Evolutionary conservation across 106 monocot genomes (phyloP).

Genomic region (Narthecium ossifragum): DNA sequence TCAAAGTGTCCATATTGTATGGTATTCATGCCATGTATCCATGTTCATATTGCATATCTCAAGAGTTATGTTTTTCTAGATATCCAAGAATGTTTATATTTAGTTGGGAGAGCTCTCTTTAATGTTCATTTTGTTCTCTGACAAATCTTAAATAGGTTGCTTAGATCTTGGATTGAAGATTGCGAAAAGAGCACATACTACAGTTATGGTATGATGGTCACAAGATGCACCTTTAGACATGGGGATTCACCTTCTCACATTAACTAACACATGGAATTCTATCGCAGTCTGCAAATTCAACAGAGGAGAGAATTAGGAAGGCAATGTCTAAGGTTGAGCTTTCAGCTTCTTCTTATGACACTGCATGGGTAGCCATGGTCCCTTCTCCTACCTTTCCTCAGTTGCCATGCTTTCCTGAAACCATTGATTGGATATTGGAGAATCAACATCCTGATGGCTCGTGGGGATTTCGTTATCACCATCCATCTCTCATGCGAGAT

Average conservation of each 20-base stretch:
- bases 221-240: background rate
- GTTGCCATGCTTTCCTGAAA: conserved; percentile 77
- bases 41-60: too few relatives aligned
- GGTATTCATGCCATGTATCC: too few relatives aligned
- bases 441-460: conserved; percentile 81
- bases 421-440: conserved; percentile 75
- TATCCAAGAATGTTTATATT: background rate
- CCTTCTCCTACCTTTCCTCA: conserved; percentile 36
- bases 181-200: background rate
- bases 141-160: background rate
- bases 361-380: conserved; percentile 96
- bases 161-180: conserved; percentile 1
- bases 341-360: conserved; percentile 68
- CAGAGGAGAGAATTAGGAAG: conserved; percentile 39
- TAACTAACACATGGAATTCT: background rate
- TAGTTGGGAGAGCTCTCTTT: background rate
- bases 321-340: conserved; percentile 31
- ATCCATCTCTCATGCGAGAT: conserved; percentile 42
- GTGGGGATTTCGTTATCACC: conserved; percentile 38
- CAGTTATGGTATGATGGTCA: background rate
- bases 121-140: background rate
- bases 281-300: conserved; percentile 20
- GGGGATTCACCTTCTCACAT: background rate
- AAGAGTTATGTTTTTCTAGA: background rate
- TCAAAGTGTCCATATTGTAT: too few relatives aligned